Evolutionary conservation across 805 yeast genomes (phyloP).

Genomic region (Wickerhamomyces subpelliculosus): DNA sequence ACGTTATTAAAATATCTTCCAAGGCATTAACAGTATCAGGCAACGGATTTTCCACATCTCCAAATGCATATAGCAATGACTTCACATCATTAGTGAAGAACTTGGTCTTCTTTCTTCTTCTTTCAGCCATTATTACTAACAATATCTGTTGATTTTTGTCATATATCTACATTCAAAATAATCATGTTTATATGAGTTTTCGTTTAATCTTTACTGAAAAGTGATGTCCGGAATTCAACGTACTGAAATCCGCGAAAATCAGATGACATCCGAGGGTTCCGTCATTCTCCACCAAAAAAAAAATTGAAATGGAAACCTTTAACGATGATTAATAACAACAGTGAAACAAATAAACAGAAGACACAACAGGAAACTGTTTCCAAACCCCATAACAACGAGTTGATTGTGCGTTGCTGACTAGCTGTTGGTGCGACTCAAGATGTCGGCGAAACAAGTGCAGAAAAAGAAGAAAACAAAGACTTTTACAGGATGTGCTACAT

Average conservation of each 20-base stretch:
- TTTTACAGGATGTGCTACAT: conserved; percentile 85
- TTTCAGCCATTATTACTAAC: conserved; percentile 4
- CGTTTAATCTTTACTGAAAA: not conserved
- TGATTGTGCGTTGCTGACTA: too few species aligned
- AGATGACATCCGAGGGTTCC: too few species aligned
- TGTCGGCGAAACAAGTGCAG: not conserved
- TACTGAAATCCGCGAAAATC: too few species aligned
- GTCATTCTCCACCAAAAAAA: too few species aligned
- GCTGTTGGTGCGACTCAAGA: too few species aligned
- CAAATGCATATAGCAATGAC: conserved; percentile 61
- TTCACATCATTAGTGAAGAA: conserved; percentile 45
- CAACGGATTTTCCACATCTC: conserved; percentile 63
- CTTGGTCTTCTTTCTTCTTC: conserved; percentile 32
- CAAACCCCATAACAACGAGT: too few species aligned
- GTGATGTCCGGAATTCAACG: too few species aligned
- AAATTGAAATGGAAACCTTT: too few species aligned
- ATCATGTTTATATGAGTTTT: too few species aligned
- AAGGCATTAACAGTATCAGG: conserved; percentile 57
- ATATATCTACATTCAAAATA: not conserved
- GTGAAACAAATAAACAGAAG: too few species aligned
- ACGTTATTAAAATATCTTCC: conserved; percentile 62
- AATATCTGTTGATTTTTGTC: conserved; percentile 8
- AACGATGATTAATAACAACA: too few species aligned
- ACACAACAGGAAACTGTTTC: too few species aligned
- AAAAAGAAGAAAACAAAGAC: conserved; percentile 55